Percentiles rank a stretch among this genome's conserved stretches.
phyloP scores from a whole-genome alignment of 345 rosid genomes.

The Crucihimalaya himalaica region DNA sequence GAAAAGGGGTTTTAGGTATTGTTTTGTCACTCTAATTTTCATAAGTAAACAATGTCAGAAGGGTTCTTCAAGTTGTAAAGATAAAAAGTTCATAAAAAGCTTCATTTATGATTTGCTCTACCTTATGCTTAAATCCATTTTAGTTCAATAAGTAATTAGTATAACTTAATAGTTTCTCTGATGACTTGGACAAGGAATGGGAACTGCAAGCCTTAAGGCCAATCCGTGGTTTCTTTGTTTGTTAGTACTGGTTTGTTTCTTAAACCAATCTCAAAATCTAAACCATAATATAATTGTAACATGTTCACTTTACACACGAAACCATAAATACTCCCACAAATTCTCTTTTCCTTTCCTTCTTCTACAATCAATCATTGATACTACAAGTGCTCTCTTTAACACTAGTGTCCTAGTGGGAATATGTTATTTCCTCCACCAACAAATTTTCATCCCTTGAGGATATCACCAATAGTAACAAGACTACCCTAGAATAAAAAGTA shows the following conservation, averaged over 20 bases:
- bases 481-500: neutral
- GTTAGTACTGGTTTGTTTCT: neutral
- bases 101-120: conserved; percentile 1
- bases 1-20: conserved; percentile 1
- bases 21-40: neutral
- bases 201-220: neutral
- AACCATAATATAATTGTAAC: neutral
- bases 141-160: neutral
- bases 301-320: neutral
- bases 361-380: neutral
- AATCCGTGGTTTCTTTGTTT: neutral
- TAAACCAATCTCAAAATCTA: neutral
- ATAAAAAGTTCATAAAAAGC: neutral
- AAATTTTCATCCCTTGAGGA: neutral
- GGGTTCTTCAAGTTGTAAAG: neutral
- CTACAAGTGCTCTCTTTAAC: neutral
- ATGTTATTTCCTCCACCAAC: neutral
- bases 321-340: neutral
- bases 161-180: neutral
- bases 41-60: neutral
- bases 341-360: neutral
- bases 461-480: conserved; percentile 1
- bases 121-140: neutral
- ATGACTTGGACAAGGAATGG: neutral
- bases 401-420: neutral